Evolutionary conservation across 2,329 filamentous ascomycete species (phyloP).

Genomic region (Phialocephala sp.): DNA sequence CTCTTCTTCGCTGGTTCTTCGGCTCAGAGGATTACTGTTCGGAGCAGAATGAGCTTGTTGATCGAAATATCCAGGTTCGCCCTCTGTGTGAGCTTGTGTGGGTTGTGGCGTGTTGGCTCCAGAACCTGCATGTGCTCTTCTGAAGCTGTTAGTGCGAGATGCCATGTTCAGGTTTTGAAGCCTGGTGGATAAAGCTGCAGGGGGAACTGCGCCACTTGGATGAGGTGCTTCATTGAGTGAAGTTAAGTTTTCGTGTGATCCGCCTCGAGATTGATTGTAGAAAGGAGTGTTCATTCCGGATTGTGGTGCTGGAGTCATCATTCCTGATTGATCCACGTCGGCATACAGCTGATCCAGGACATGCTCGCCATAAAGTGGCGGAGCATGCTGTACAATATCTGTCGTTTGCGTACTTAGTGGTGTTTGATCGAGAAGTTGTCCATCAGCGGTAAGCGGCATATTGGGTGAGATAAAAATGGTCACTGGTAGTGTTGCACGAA

Average conservation of each 20-base stretch:
- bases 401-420: conserved; percentile 54
- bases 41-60: conserved; percentile 30
- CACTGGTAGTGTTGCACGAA: conserved; percentile 87
- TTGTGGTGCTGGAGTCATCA: conserved; percentile 74
- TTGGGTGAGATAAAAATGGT: conserved; percentile 96
- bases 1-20: conserved; percentile 53
- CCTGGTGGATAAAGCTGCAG: conserved; percentile 64
- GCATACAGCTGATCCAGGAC: conserved; percentile 89
- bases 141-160: conserved; percentile 48
- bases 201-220: conserved; percentile 49
- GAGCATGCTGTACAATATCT: conserved; percentile 68
- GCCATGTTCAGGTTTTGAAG: conserved; percentile 72
- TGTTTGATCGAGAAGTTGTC: conserved; percentile 73
- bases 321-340: conserved; percentile 80
- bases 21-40: conserved; percentile 48
- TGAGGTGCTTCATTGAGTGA: conserved; percentile 57
- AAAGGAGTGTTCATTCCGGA: conserved; percentile 84
- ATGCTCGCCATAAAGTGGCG: conserved; percentile 92
- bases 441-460: conserved; percentile 85
- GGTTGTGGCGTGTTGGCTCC: conserved; percentile 43
- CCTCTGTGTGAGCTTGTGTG: conserved; percentile 26
- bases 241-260: conserved; percentile 81
- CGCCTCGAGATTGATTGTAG: conserved; percentile 71
- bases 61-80: conserved; percentile 35
- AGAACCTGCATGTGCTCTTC: conserved; percentile 40